Evolutionary conservation across 2,329 filamentous ascomycete genomes (phyloP).

Genomic region (Gaeumannomyces tritici): DNA sequence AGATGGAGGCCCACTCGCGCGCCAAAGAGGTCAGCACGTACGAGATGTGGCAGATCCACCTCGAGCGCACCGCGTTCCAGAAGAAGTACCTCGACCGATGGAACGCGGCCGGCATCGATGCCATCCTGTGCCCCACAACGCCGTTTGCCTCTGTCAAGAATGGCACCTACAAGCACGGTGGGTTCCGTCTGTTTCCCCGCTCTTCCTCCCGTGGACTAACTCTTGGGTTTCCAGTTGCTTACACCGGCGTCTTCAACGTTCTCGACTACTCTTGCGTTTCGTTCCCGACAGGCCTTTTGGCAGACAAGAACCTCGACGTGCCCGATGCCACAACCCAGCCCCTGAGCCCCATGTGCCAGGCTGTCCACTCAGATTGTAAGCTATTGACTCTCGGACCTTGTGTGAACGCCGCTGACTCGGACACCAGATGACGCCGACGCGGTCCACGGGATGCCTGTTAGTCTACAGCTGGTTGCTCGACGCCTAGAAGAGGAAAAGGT

Average conservation of each 20-base stretch:
- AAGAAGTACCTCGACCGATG: constrained; percentile 36
- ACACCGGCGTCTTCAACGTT: constrained; percentile 40
- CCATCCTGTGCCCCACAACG: constrained; percentile 48
- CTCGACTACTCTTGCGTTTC: constrained; percentile 38
- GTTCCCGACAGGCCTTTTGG: constrained; percentile 31
- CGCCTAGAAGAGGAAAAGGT: constrained; percentile 31
- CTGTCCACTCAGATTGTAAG: constrained; percentile 32
- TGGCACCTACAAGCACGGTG: constrained; percentile 32
- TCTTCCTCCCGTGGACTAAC: background rate
- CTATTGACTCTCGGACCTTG: background rate
- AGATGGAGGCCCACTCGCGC: constrained; percentile 22
- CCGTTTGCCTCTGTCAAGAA: constrained; percentile 32
- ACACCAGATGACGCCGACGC: constrained; percentile 7
- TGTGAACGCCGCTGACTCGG: background rate
- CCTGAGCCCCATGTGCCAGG: constrained; percentile 25
- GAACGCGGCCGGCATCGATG: constrained; percentile 43
- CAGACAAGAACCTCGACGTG: constrained; percentile 28
- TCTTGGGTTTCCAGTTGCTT: constrained; percentile 28
- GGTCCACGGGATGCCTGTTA: constrained; percentile 12
- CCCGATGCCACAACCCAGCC: constrained; percentile 17
- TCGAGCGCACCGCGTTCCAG: constrained; percentile 34
- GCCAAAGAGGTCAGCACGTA: constrained; percentile 28
- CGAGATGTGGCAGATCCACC: constrained; percentile 38
- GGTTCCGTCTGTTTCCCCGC: constrained; percentile 8
- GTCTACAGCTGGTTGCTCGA: constrained; percentile 27